A percentile compares a stretch with the other conserved stretches of the same genome.
Evolutionary conservation across 805 yeast genomes (phyloP).

Genomic region (Spencermartinsiella europaea): DNA sequence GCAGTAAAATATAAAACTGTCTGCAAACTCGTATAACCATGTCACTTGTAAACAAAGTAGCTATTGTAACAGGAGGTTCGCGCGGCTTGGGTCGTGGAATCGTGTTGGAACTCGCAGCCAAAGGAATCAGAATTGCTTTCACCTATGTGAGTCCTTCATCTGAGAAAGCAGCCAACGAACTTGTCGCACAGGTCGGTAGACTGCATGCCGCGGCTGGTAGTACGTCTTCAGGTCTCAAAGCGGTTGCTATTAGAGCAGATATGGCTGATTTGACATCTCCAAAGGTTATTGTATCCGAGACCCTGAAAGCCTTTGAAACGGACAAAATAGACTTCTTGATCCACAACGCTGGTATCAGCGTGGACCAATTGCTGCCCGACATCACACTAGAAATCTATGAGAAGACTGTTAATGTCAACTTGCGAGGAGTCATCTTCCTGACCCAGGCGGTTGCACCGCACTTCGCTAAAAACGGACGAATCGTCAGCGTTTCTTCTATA

Average conservation of each 20-base stretch:
- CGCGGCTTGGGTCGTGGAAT: conserved; percentile 49
- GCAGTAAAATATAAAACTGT: no score
- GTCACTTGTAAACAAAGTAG: conserved; percentile 20
- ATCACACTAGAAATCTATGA: conserved; percentile 14
- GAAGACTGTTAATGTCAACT: conserved; percentile 11
- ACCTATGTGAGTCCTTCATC: conserved; percentile 14
- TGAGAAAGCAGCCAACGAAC: conserved; percentile 9
- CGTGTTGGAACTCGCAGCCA: conserved; percentile 42
- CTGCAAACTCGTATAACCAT: no score
- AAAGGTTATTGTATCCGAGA: conserved; percentile 7
- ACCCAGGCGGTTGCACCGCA: conserved; percentile 16
- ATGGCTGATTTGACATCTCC: conserved; percentile 6
- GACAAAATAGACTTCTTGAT: conserved; percentile 29
- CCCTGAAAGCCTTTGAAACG: neutral
- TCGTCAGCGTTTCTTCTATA: conserved; percentile 16
- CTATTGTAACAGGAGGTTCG: conserved; percentile 44
- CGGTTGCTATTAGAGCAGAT: conserved; percentile 14
- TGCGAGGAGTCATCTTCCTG: conserved; percentile 16
- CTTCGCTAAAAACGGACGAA: conserved; percentile 15
- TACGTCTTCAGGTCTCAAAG: neutral
- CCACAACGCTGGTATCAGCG: conserved; percentile 33
- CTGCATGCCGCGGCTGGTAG: conserved; percentile 5
- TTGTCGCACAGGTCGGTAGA: conserved; percentile 5
- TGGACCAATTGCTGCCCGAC: conserved; percentile 5
- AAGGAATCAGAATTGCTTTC: conserved; percentile 40